Evolutionary conservation across 768 basidiomycete genomes (phyloP), one percentile per base, ranked within the genome.

Genomic region (Suillus alpinus): DNA sequence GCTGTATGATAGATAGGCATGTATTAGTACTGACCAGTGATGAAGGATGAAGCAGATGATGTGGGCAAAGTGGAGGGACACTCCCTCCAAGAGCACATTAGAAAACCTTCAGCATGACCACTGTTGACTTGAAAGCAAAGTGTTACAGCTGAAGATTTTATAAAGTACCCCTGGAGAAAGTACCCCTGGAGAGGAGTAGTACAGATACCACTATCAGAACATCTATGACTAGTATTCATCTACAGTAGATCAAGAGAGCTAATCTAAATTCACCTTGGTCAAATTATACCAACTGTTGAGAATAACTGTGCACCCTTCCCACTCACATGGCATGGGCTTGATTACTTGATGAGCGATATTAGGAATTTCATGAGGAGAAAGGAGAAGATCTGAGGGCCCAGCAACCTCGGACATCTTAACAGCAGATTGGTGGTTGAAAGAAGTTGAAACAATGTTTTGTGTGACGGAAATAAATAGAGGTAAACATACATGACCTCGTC

Each of bases 211-310:
- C 23, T 3, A 57, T 29, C 23, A 49, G 40, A 59, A 61, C 58
- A 34, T 50, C 49, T 56, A 51, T n/a, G 57, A 39, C 50, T 52
- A 69, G 46, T 55, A 59, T 44, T 13, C 7, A n/a, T 61, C 47
- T 37, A 36, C 36, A 53, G 34, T 43, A 53, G 63, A 57, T 40
- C 56, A 60, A 44, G 46, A 50, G 14, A 29, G 43, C 3, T 59
- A 39, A 63, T 47, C 51, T 23, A 52, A 49, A 69, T 50, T 73
- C 40, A 73, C 72, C 72, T 73, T 73, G 55, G 62, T 59, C 51
- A 73, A 60, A 62, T 64, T 65, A 23, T 69, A 23, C 65, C 70
- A 74, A 52, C 72, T 67, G 52, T 73, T 73, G 23, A 73, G 66
- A 57, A 51, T 58, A n/a, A 64, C 52, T 31, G 60, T 39, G 55